phyloP scores from a whole-genome alignment of 2,329 filamentous ascomycete genomes.

The Pseudonectria buxi region DNA sequence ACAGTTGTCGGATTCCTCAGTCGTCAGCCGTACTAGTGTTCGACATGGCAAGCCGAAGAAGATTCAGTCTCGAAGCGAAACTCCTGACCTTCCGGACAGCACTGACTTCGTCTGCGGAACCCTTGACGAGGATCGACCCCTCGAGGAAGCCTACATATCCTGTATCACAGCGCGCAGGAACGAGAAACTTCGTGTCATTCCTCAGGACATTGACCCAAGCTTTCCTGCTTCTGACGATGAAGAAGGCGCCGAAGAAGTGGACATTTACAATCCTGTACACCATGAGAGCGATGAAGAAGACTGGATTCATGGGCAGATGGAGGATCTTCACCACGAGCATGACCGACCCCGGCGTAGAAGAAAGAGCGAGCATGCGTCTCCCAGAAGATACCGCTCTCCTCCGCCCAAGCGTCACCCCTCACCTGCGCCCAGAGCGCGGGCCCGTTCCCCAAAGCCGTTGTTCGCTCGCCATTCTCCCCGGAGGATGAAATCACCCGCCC shows the following conservation, averaged over 20 bases:
- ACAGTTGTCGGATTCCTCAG: conserved; percentile 55
- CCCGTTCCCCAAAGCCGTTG: conserved; percentile 45
- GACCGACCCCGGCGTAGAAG: conserved; percentile 42
- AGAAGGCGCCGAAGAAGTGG: conserved; percentile 65
- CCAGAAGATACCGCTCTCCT: conserved; percentile 39
- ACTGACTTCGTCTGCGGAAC: conserved; percentile 99
- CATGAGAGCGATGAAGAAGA: conserved; percentile 62
- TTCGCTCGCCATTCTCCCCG: conserved; percentile 65
- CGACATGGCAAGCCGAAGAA: conserved; percentile 22
- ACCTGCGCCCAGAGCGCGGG: conserved; percentile 39
- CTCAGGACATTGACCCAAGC: conserved; percentile 96
- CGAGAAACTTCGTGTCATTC: conserved; percentile 72
- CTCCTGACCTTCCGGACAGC: conserved; percentile 86
- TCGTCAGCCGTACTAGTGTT: conserved; percentile 36
- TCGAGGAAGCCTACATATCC: conserved; percentile 90
- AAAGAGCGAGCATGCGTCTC: conserved; percentile 43
- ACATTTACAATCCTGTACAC: conserved; percentile 49
- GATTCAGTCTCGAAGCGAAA: conserved; percentile 36
- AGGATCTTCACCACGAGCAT: conserved; percentile 55
- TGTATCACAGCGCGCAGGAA: conserved; percentile 75
- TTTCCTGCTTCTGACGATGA: conserved; percentile 94
- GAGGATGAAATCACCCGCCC: conserved; percentile 64
- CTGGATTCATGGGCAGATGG: conserved; percentile 67
- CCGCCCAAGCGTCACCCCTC: conserved; percentile 24
- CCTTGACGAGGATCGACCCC: conserved; percentile 84